These are phyloP conservation scores for Aspergillus quadrilineatus DNA, from an alignment of 2,329 filamentous ascomycete species.

Conservation along the genomic window DNA sequence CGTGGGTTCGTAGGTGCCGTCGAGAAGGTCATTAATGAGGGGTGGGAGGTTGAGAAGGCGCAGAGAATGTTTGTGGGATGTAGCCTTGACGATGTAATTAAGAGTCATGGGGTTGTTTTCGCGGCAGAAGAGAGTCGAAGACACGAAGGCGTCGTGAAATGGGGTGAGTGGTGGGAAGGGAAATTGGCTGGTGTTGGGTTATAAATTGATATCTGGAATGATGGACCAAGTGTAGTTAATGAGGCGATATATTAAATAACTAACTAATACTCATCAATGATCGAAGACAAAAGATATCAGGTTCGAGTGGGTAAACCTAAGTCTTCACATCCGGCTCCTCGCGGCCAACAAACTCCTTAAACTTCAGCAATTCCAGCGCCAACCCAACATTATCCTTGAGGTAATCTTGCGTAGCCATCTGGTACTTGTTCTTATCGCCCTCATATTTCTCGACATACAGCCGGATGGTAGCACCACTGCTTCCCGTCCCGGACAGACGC, in stretches of 20 bases:
- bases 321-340: conserved; percentile 97
- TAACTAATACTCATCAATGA: not conserved
- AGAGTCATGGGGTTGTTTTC: conserved; percentile 90
- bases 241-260: not conserved
- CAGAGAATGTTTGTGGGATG: conserved; percentile 77
- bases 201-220: no score
- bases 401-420: conserved; percentile 86
- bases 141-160: conserved; percentile 69
- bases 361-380: conserved; percentile 79
- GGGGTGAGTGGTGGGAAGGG: conserved; percentile 71
- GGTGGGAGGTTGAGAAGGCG: conserved; percentile 65
- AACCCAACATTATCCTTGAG: conserved; percentile 85
- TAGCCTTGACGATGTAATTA: conserved; percentile 79
- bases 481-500: conserved; percentile 90
- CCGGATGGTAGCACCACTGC: conserved; percentile 91
- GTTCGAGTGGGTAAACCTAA: conserved; percentile 45
- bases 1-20: conserved; percentile 81
- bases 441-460: conserved; percentile 97
- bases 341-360: conserved; percentile 89
- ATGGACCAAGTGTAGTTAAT: not conserved
- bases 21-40: conserved; percentile 70
- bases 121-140: conserved; percentile 84
- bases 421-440: conserved; percentile 73
- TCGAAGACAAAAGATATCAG: not conserved
- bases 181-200: conserved; percentile 41